Conservation (phyloP, 73 alveolate species). For the Stentor roeselii region DNA sequence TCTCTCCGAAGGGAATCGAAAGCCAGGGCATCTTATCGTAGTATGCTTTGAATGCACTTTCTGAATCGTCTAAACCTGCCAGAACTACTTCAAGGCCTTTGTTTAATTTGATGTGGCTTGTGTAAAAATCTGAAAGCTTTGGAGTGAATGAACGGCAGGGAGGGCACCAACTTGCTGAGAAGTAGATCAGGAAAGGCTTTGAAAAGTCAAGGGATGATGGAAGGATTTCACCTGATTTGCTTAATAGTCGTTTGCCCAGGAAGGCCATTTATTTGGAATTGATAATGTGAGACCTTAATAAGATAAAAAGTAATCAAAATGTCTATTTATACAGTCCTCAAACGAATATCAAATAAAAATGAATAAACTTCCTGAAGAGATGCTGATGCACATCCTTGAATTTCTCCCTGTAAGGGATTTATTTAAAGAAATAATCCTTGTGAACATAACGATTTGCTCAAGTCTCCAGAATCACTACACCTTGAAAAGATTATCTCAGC, state of each 20-base stretch:
- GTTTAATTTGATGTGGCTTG: neutral
- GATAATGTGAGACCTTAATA: too few relatives aligned
- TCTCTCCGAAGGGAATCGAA: neutral
- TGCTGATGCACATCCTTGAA: neutral
- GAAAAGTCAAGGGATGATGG: neutral
- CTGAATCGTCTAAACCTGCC: neutral
- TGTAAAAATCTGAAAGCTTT: neutral
- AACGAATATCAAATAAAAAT: too few relatives aligned
- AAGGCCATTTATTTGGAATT: too few relatives aligned
- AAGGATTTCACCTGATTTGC: neutral
- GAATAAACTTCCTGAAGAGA: neutral
- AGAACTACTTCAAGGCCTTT: neutral
- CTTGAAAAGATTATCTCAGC: neutral
- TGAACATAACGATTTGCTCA: too few relatives aligned
- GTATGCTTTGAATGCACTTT: neutral
- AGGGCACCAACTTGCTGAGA: neutral
- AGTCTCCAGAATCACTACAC: neutral
- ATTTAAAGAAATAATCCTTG: neutral
- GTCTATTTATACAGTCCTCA: too few relatives aligned
- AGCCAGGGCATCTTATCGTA: conserved; percentile 26
- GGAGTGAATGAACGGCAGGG: neutral
- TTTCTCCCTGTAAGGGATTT: neutral
- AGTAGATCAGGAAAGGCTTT: neutral
- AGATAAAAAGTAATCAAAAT: too few relatives aligned
- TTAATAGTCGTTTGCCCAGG: neutral